Conservation (phyloP, 1,284 basidiomycete genomes). For the Cutaneotrichosporon mucoides region DNA sequence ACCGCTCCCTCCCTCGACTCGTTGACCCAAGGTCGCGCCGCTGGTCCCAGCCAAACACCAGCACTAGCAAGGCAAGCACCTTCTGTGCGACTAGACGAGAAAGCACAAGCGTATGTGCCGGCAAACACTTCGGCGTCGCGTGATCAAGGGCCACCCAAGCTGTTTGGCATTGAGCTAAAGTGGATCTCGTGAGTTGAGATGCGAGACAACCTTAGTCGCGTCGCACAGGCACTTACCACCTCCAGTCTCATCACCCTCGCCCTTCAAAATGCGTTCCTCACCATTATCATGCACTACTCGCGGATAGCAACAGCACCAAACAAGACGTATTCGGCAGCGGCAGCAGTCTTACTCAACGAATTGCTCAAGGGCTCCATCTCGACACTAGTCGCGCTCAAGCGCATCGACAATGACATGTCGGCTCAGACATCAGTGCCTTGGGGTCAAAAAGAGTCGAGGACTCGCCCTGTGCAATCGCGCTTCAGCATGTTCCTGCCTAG, state of each 20-base stretch:
- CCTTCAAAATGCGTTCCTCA: conserved; percentile 83
- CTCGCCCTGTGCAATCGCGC: conserved; percentile 6
- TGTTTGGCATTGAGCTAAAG: conserved; percentile 46
- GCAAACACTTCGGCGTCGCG: background rate
- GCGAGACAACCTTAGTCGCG: too few species aligned
- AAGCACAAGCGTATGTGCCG: conserved; percentile 10
- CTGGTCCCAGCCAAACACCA: background rate
- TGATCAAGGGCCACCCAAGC: conserved; percentile 25
- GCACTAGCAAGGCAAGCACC: background rate
- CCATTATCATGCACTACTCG: conserved; percentile 92
- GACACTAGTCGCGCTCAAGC: conserved; percentile 59
- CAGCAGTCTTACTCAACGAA: conserved; percentile 89
- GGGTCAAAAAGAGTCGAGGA: conserved; percentile 4
- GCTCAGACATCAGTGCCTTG: conserved; percentile 1
- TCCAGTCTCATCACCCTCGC: conserved; percentile 80
- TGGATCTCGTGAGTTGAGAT: conserved; percentile 43
- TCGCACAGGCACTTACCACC: background rate
- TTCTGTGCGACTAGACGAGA: conserved; percentile 17
- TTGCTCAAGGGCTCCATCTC: conserved; percentile 87
- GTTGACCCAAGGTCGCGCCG: background rate
- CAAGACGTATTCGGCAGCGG: conserved; percentile 75
- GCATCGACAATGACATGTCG: conserved; percentile 43
- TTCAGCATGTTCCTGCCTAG: conserved; percentile 30
- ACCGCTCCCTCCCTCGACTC: background rate
- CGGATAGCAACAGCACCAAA: conserved; percentile 74